Evolutionary conservation across 108 stramenopile species (phyloP), one percentile per base, ranked within the genome.

Genomic region (Skeletonema menzelii): DNA sequence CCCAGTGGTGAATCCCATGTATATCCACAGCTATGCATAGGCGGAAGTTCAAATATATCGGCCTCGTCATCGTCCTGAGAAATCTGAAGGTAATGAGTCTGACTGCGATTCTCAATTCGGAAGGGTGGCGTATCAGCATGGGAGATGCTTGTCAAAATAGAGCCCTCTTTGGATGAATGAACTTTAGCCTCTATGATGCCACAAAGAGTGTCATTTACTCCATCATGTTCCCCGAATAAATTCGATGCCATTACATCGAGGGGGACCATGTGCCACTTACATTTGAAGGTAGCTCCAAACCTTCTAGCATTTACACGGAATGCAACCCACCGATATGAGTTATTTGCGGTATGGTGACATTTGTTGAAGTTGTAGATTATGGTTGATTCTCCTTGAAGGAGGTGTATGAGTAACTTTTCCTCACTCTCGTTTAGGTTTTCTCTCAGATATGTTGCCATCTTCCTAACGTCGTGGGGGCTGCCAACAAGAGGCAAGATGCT

Each of bases 401-500:
- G 72, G 57, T 8, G 17, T 20, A 67, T 27, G 10, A 38, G 49
- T 24, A 2, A 56, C 56, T 42, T 69, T 20, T 68, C 35, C 11
- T 75, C 67, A 5, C 22, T 40, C 24, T 61, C 46, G 27, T 8
- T 30, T 10, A 62, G 37, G 20, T 4, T 14, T 32, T 68, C 44
- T 47, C 65, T 60, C 32, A 75, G 22, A 49, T 68, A 59, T 35
- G 22, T 61, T 22, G 75, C 63, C 53, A 62, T 68, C 24, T 42
- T 34, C 19, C 67, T 61, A 7, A 38, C 67, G 37, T 75, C 75
- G 38, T 34, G 31, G 20, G 40, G 14, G 15, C 42, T 15, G 24
- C 76, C 76, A 49, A 26, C 46, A 42, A 77, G n/a, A 34, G 76
- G 71, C 19, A 77, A 31, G 28, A 77, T 72, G 3, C 71, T 67